Evolutionary conservation across 2,329 filamentous ascomycete genomes (phyloP), one percentile per base, ranked within the genome.

Genomic region (Diaporthe destruens): DNA sequence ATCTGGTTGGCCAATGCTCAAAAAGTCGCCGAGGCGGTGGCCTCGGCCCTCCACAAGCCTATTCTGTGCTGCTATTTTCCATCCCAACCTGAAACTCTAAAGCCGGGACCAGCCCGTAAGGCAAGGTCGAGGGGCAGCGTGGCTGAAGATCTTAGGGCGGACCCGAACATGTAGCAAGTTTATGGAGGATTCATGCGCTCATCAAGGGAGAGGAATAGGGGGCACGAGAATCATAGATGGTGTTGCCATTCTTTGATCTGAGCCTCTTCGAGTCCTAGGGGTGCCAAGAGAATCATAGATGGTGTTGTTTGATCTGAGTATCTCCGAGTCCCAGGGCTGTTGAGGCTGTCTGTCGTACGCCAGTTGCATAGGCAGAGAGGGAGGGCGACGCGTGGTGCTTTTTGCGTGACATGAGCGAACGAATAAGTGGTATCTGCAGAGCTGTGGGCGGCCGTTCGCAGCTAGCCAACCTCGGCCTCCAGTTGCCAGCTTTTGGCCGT

Each of bases 61-160:
- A 29, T 57, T 55, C 25, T 25, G 66, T 51, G 53, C 39, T 61
- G 39, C 53, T 61, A 49, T 56, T 53, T 66, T 61, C 32, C 25
- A 32, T 47, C 54, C 54, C 53, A 39, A 70, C 55, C 39, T 61
- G 44, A 70, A 53, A 66, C 61, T 53, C 6, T 25, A 66, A 36
- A 53, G 32, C 68, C 55, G 39, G 68, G 67, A 69, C 49, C 67
- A 59, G 42, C 67, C 55, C 8, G 32, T 34, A 36, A 68, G 65
- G 49, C 39, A 25, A 36, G 44, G 42, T 25, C 66, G 54, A 70
- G 39, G 61, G 61, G 61, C 16, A 47, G 12, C 4, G 68, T 70
- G 68, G 47, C 49, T 42, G 44, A 49, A 51, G 56, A 59, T 51
- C 23, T 14, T n/a, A 25, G 61, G 68, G 44, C 23, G 32, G 57